phyloP scores from a whole-genome alignment of 768 basidiomycete species.

The Trametopsis cervina region DNA sequence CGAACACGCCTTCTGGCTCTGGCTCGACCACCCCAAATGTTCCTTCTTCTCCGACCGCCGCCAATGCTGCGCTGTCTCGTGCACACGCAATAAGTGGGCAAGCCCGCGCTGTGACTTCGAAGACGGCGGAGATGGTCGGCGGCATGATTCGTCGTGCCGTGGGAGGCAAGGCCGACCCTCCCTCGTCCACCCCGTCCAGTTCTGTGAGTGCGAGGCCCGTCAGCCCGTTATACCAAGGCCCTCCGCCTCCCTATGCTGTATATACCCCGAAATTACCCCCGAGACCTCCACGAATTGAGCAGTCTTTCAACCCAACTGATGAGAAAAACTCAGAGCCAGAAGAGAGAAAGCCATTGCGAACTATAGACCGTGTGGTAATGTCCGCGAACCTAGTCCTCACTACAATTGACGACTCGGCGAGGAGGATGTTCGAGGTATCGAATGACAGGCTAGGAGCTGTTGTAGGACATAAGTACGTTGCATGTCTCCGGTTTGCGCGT shows the following conservation, averaged over 20 bases:
- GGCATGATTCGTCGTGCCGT: conserved; percentile 50
- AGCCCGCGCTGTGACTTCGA: conserved; percentile 58
- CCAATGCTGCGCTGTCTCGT: conserved; percentile 36
- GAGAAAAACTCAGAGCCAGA: not conserved
- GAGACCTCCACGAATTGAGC: too few relatives aligned
- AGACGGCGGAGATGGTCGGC: conserved; percentile 57
- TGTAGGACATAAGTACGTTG: conserved; percentile 51
- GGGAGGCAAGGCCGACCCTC: conserved; percentile 26
- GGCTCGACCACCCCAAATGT: conserved; percentile 15
- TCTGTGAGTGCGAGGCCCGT: not conserved
- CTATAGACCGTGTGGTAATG: conserved; percentile 43
- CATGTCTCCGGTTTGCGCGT: not conserved
- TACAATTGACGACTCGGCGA: conserved; percentile 53
- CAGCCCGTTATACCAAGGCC: not conserved
- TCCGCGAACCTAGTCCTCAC: conserved; percentile 62
- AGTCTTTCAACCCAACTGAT: too few relatives aligned
- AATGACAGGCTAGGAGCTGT: conserved; percentile 41
- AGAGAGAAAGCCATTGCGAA: conserved; percentile 25
- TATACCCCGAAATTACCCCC: conserved; percentile 8
- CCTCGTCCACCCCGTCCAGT: not conserved
- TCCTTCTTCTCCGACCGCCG: conserved; percentile 25
- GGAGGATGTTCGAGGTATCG: conserved; percentile 44
- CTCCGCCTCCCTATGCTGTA: conserved; percentile 9
- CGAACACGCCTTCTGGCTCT: conserved; percentile 25
- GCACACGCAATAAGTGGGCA: conserved; percentile 61